phyloP scores from a whole-genome alignment of 2,329 filamentous ascomycete genomes.

The Aureobasidium zeae region DNA sequence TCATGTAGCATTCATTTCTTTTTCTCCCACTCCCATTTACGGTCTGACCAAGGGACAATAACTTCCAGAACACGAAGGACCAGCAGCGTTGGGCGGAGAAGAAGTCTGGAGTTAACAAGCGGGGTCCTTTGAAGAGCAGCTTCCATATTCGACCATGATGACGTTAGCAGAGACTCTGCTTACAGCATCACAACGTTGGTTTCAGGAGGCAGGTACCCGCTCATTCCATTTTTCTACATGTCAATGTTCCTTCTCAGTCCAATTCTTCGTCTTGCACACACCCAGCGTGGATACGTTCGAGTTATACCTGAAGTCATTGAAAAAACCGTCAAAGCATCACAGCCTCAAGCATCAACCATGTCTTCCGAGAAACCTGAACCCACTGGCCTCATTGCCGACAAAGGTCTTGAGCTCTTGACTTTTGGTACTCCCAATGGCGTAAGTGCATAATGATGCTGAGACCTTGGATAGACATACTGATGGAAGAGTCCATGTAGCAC shows the following conservation, averaged over 20 bases:
- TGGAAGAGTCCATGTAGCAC: conserved; percentile 17
- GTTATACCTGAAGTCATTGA: conserved; percentile 11
- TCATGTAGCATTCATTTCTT: too few relatives aligned
- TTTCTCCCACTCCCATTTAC: too few relatives aligned
- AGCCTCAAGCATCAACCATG: conserved; percentile 8
- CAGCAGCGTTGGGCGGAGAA: too few relatives aligned
- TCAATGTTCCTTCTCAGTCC: conserved; percentile 12
- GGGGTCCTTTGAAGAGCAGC: too few relatives aligned
- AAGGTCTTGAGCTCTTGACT: conserved; percentile 57
- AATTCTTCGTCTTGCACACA: conserved; percentile 10
- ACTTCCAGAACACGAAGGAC: too few relatives aligned
- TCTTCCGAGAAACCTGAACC: conserved; percentile 25
- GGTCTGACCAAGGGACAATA: too few relatives aligned
- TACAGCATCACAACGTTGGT: neutral
- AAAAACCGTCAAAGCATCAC: too few relatives aligned
- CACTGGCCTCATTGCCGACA: conserved; percentile 51
- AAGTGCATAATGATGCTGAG: neutral
- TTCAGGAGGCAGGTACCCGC: neutral
- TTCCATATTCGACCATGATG: too few relatives aligned
- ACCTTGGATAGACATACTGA: neutral
- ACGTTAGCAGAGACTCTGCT: neutral
- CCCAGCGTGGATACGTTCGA: conserved; percentile 5
- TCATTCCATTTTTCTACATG: conserved; percentile 1
- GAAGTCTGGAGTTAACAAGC: too few relatives aligned
- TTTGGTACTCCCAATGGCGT: conserved; percentile 38